Evolutionary conservation across 1,139 yeast genomes (phyloP).

Genomic region (Geotrichum restrictum): DNA sequence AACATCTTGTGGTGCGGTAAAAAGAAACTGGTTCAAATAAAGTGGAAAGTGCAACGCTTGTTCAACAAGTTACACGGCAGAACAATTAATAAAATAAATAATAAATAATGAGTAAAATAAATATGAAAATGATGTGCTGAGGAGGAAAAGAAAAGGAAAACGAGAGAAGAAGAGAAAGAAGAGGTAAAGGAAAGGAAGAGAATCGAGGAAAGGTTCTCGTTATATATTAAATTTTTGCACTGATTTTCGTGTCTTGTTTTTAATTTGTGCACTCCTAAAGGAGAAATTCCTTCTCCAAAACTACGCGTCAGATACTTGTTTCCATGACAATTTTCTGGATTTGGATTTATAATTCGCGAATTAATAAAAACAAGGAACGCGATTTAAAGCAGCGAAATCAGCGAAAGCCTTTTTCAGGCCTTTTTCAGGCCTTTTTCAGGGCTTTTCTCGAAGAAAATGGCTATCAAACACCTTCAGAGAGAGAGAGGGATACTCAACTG

Average conservation of each 20-base stretch:
- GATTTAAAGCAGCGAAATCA: constrained; percentile 1
- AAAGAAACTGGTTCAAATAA: neutral
- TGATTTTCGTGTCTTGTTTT: constrained; percentile 10
- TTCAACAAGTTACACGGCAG: constrained; percentile 6
- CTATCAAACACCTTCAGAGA: too few species aligned
- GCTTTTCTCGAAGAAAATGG: too few species aligned
- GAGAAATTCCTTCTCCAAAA: neutral
- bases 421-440: neutral
- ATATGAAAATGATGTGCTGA: neutral
- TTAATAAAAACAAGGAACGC: constrained; percentile 6
- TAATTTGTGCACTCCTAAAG: constrained; percentile 3
- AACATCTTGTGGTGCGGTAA: constrained; percentile 39
- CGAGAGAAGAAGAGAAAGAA: constrained; percentile 3
- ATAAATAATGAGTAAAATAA: constrained; percentile 2
- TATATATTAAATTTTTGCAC: constrained; percentile 1
- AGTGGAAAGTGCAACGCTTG: neutral
- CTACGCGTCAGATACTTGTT: constrained; percentile 8
- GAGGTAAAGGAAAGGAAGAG: neutral
- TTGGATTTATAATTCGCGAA: neutral
- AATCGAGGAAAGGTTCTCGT: constrained; percentile 6
- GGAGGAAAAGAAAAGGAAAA: neutral
- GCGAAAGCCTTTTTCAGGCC: too few species aligned
- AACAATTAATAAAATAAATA: constrained; percentile 7
- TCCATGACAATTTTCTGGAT: constrained; percentile 5
- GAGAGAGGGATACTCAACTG: too few species aligned